phyloP scores from a whole-genome alignment of 768 basidiomycete species.

The Guyanaporus albipodus region DNA sequence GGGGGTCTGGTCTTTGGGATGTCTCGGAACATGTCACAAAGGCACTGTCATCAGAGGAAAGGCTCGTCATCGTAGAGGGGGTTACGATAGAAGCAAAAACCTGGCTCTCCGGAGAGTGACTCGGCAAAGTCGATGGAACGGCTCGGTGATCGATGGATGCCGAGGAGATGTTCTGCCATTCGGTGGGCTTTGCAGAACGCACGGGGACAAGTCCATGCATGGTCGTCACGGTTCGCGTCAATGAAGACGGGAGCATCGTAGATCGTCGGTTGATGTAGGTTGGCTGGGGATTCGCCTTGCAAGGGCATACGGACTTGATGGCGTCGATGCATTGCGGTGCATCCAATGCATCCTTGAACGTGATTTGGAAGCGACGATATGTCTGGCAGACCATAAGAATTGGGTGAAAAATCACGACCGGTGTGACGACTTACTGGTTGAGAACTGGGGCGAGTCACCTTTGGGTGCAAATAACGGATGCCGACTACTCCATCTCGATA shows the following conservation, averaged over 20 bases:
- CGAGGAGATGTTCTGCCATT: constrained; percentile 3
- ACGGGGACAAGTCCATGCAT: not conserved
- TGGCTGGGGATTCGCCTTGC: constrained; percentile 52
- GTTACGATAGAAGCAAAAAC: constrained; percentile 1
- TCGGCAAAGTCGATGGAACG: not conserved
- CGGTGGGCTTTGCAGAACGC: not conserved
- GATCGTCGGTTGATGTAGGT: constrained; percentile 17
- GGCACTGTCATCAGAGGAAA: constrained; percentile 27
- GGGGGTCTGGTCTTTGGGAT: constrained; percentile 8
- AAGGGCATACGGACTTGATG: constrained; percentile 69
- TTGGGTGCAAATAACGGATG: constrained; percentile 65
- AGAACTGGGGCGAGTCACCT: constrained; percentile 26
- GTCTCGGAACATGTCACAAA: constrained; percentile 29
- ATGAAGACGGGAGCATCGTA: constrained; percentile 12
- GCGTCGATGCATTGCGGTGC: constrained; percentile 57
- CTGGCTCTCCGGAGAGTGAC: not conserved
- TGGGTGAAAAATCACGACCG: not conserved
- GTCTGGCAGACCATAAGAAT: constrained; percentile 39
- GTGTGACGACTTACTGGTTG: constrained; percentile 28
- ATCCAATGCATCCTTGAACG: constrained; percentile 49
- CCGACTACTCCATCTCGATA: constrained; percentile 72
- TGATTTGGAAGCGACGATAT: constrained; percentile 75
- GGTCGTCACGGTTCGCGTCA: constrained; percentile 18
- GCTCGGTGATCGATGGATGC: not conserved
- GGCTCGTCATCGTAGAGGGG: constrained; percentile 4